Evolutionary conservation across 2,329 filamentous ascomycete species (phyloP), one percentile per base, ranked within the genome.

Genomic region (Colletotrichum liriopes): DNA sequence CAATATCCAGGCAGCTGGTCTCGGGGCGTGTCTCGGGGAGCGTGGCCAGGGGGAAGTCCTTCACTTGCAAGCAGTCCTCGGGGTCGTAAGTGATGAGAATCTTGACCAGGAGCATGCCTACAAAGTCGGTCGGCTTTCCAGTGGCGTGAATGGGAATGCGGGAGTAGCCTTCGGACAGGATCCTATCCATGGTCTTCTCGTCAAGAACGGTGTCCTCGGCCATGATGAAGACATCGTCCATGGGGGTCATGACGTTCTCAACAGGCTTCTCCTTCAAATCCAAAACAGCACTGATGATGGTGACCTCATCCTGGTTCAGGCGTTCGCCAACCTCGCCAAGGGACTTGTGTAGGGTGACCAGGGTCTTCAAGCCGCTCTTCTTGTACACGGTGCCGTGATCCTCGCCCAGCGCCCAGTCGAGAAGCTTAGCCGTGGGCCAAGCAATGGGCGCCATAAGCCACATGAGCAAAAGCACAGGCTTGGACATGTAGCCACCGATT

Each of bases 31-130:
- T 99, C 82, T 99, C 96, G 1, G 97, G 96, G 8, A 99, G 90
- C 0, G 96, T 98, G 18, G 96, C 96, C 62, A 99, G 87, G 9
- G 95, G 92, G 79, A 99, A 98, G 73, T 98, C 96, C 73, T 93
- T 90, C 45, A 99, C 96, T 26, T 91, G 91, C 78, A 93, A 94
- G 79, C 89, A 90, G 79, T 99, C 96, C 81, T 99, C 96, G 0
- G 96, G 96, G 76, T 99, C 96, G 81, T 99, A 99, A 0, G 96
- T 98, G 78, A 99, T 99, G 73, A 99, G 89, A 79, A 98, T 98
- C 86, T 99, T 99, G 81, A 99, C 96, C 12, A 99, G 86, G 8
- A 99, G 90, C 96, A 99, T 99, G 74, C 96, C 96, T 39, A 98
- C 93, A 82, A 98, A 99, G 81, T 99, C 96, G 68, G 90, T 90